Conservation (phyloP, 306 rosid species). For the Pyrus communis region DNA sequence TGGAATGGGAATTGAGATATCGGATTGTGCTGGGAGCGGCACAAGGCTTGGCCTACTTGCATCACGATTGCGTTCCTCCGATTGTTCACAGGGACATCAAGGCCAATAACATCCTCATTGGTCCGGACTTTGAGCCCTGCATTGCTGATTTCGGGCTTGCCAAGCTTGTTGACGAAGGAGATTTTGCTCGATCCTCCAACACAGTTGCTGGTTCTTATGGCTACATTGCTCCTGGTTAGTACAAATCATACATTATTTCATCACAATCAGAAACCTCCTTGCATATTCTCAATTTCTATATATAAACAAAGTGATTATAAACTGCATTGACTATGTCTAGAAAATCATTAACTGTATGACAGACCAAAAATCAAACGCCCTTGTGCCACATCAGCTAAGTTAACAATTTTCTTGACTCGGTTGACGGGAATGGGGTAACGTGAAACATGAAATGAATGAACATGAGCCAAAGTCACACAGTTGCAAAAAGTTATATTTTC, state of each 20-base stretch:
- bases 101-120: slow-evolving; percentile 86
- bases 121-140: slow-evolving; percentile 75
- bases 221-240: slow-evolving; percentile 88
- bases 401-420: too few species aligned
- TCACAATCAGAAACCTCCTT: neutral
- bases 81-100: slow-evolving; percentile 88
- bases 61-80: slow-evolving; percentile 88
- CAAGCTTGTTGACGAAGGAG: slow-evolving; percentile 71
- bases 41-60: slow-evolving; percentile 83
- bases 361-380: too few species aligned
- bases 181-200: slow-evolving; percentile 64
- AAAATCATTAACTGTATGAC: too few species aligned
- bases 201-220: slow-evolving; percentile 91
- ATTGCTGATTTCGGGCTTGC: slow-evolving; percentile 93
- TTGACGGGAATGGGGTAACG: too few species aligned
- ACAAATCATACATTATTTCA: slow-evolving; percentile 1
- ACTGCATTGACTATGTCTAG: neutral
- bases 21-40: slow-evolving; percentile 74
- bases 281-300: neutral
- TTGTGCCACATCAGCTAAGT: too few species aligned
- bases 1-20: slow-evolving; percentile 76
- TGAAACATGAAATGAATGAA: too few species aligned
- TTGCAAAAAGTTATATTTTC: too few species aligned
- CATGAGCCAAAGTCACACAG: too few species aligned
- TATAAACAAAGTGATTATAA: neutral